Evolutionary conservation across 495 filamentous ascomycete species (phyloP), one percentile per base, ranked within the genome.

Genomic region (Chaetomium cochliodes): DNA sequence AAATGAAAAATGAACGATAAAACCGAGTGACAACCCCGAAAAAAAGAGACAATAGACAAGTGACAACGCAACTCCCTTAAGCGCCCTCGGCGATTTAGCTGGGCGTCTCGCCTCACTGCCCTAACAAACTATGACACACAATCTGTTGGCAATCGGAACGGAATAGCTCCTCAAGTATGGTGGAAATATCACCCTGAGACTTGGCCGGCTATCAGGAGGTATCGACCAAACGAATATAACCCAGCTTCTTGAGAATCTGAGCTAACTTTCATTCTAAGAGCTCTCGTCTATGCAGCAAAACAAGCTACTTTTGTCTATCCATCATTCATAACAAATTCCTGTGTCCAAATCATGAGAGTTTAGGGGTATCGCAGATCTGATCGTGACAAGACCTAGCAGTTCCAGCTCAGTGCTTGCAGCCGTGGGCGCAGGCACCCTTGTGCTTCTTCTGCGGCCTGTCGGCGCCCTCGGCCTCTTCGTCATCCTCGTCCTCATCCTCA

Each of bases 371-470:
- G 28, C 33, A 30, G 62, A 51, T 25, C 41, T 47, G 11, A 44
- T 23, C 51, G 18, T 56, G 39, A 44, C 23, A 22, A 16, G 33
- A 54, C 23, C 37, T 15, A 39, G 2, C 50, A 55, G 22, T 7
- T 25, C 25, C 64, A 56, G n/a, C 18, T 67, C 18, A 67, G 65
- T 64, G 49, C 46, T 49, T 37, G 65, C 54, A 67, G 25, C 64
- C 59, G 59, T 63, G 60, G 22, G 61, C 61, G 50, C 68, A 78
- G 28, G 66, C 28, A 6, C 28, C 73, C 72, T 80, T 81, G 11
- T 75, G 70, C 78, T 81, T 81, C 67, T 81, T 82, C 64, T 73
- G 73, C 4, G 80, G 73, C 50, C 69, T 68, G 23, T 73, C 77
- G 15, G 74, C 66, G 54, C 76, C 73, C 39, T 73, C 71, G 30